Evolutionary conservation across 2,329 filamentous ascomycete genomes (phyloP), one percentile per base, ranked within the genome.

Genomic region (Fusarium miscanthi): DNA sequence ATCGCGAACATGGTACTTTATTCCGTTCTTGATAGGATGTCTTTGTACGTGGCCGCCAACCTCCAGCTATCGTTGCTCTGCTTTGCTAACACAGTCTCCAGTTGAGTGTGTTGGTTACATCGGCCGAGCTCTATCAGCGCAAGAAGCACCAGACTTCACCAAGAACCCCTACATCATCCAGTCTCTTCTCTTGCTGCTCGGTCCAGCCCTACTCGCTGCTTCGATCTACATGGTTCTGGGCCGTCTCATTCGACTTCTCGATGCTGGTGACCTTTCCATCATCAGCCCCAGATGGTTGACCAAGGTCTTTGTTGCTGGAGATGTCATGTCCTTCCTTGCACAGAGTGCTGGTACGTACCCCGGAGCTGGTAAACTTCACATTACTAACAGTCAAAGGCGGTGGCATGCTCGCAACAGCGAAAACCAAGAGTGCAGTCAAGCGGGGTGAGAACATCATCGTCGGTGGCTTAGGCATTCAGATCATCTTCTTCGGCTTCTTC

Each of bases 401-500:
- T 37, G 76, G 68, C 17, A 69, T 79, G 70, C 66, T 79, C 12
- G 75, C 76, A 6, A 68, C 51, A 14, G 74, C 77, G 16, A 78
- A 77, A 41, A 54, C 69, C 43, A 75, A 82, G 27, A 57, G 63
- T 12, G 54, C 38, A 14, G 74, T 79, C n/a, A 76, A 78, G 63
- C 74, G 73, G 6, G 86, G 85, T 30, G 80, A 86, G 62, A 82
- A 85, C 17, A 79, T 90, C 48, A 85, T 90, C 9, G 78, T 90
- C 12, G 85, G 75, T 6, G 88, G 88, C 4, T 79, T 91, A 3
- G 78, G 85, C 17, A 79, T 90, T 9, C 89, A 91, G 74, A 82
- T 90, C 23, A 46, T 88, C 23, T 84, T 87, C 65, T 89, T 90
- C 59, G 81, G 82, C 2, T 80, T 89, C 59, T 90, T 91, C 73